Percentiles rank a stretch among this genome's conserved stretches.
These are phyloP conservation scores for Pelargonium exstipulatum DNA, from an alignment of 441 rosid species.

Conservation along the genomic window DNA sequence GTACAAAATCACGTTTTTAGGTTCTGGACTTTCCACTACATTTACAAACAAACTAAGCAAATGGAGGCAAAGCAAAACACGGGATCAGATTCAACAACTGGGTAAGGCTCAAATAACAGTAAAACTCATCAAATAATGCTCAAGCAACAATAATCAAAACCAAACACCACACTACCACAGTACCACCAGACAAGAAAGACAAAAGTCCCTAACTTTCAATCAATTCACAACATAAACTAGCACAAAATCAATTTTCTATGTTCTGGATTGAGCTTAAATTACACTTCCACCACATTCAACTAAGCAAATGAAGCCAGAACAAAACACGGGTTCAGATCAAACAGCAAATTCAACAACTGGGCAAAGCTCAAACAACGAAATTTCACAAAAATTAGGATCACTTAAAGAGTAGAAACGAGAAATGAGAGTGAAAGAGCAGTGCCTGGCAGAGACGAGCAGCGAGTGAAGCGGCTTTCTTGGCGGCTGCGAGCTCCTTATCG, in stretches of 20 bases:
- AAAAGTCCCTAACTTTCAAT: not conserved
- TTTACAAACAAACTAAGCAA: not conserved
- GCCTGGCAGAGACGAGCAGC: constrained; percentile 94
- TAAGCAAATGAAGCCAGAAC: not conserved
- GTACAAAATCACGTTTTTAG: not conserved
- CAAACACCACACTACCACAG: not conserved
- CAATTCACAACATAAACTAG: not conserved
- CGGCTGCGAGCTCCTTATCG: constrained; percentile 71
- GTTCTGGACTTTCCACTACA: not conserved
- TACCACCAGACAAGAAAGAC: not conserved
- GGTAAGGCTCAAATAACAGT: not conserved
- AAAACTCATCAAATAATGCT: not conserved
- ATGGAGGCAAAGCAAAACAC: not conserved
- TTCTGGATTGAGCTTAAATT: not conserved
- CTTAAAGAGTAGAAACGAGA: not conserved
- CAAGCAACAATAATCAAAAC: not conserved
- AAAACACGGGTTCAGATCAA: constrained; percentile 10
- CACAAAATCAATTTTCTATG: not conserved
- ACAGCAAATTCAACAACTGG: constrained; percentile 2
- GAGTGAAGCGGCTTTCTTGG: constrained; percentile 77
- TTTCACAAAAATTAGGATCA: not conserved
- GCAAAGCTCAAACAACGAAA: constrained; percentile 10
- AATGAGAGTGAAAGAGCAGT: constrained; percentile 8
- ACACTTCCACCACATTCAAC: not conserved
- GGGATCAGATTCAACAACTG: not conserved